Percentiles rank a stretch among this genome's conserved stretches.
phyloP scores from a whole-genome alignment of 495 filamentous ascomycete genomes.

The Pyrenula massariospora region DNA sequence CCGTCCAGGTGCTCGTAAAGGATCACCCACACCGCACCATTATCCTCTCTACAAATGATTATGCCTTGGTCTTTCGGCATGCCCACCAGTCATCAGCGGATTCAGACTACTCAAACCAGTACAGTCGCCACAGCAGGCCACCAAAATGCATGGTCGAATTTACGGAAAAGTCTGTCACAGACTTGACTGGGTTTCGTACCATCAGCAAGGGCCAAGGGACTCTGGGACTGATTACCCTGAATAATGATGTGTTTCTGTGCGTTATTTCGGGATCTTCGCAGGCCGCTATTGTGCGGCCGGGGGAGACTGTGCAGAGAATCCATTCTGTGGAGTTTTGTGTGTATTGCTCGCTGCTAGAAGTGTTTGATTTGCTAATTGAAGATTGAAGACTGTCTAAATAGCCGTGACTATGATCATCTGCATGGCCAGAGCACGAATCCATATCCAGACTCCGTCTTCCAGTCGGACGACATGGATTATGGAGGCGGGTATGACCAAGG shows the following conservation, averaged over 20 bases:
- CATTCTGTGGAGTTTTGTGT: slow-evolving; percentile 75
- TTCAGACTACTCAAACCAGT: slow-evolving; percentile 9
- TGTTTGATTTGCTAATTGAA: slow-evolving; percentile 1
- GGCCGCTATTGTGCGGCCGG: slow-evolving; percentile 73
- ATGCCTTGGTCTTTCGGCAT: slow-evolving; percentile 76
- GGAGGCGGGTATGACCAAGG: slow-evolving; percentile 45
- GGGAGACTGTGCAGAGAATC: slow-evolving; percentile 81
- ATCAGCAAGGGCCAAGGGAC: slow-evolving; percentile 78
- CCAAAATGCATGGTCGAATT: slow-evolving; percentile 85
- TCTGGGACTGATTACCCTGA: slow-evolving; percentile 77
- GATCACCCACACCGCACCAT: slow-evolving; percentile 79
- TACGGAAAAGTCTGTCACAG: slow-evolving; percentile 43
- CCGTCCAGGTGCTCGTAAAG: slow-evolving; percentile 26
- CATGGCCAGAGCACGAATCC: slow-evolving; percentile 47
- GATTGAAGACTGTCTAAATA: slow-evolving; percentile 65
- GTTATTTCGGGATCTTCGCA: slow-evolving; percentile 69
- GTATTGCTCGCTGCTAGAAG: slow-evolving; percentile 10
- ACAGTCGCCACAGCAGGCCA: slow-evolving; percentile 13
- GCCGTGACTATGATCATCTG: slow-evolving; percentile 61
- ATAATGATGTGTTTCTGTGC: slow-evolving; percentile 80
- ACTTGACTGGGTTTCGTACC: slow-evolving; percentile 62
- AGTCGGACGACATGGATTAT: slow-evolving; percentile 38
- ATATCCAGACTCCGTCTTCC: slow-evolving; percentile 36
- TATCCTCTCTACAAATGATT: slow-evolving; percentile 63
- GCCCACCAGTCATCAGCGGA: slow-evolving; percentile 40